These are phyloP conservation scores for Aschersonia sp. DNA, from an alignment of 2,329 filamentous ascomycete genomes.

Conservation along the genomic window DNA sequence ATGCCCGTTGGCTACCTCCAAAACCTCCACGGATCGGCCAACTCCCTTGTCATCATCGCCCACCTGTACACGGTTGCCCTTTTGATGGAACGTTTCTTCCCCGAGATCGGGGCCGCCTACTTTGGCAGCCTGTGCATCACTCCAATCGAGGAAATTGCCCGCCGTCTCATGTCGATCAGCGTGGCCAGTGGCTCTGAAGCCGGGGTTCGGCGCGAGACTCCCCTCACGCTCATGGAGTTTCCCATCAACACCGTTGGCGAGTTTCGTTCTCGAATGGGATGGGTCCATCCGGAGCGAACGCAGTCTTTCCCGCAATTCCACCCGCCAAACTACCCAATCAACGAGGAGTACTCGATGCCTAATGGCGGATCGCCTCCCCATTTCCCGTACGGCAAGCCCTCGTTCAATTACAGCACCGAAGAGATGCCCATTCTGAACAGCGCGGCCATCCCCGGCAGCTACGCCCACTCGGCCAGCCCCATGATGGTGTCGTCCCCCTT, in stretches of 20 bases:
- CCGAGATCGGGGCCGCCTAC: constrained; percentile 80
- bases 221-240: constrained; percentile 55
- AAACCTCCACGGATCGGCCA: constrained; percentile 59
- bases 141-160: constrained; percentile 77
- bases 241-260: constrained; percentile 54
- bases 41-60: constrained; percentile 68
- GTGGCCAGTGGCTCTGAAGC: constrained; percentile 40
- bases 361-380: constrained; percentile 10
- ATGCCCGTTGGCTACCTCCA: constrained; percentile 75
- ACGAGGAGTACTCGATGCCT: constrained; percentile 26
- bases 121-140: constrained; percentile 66
- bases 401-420: constrained; percentile 51
- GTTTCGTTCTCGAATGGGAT: constrained; percentile 57
- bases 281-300: constrained; percentile 44
- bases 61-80: constrained; percentile 86
- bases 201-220: constrained; percentile 37
- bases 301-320: constrained; percentile 47
- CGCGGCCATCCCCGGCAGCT: constrained; percentile 25
- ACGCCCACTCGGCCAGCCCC: constrained; percentile 36
- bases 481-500: constrained; percentile 42
- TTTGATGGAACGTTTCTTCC: constrained; percentile 79
- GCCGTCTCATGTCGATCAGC: constrained; percentile 56
- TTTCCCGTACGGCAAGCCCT: constrained; percentile 40
- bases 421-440: constrained; percentile 41
- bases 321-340: constrained; percentile 37